Conservation (phyloP, 2,329 filamentous ascomycete genomes). For the Cladosporium colombiae region DNA sequence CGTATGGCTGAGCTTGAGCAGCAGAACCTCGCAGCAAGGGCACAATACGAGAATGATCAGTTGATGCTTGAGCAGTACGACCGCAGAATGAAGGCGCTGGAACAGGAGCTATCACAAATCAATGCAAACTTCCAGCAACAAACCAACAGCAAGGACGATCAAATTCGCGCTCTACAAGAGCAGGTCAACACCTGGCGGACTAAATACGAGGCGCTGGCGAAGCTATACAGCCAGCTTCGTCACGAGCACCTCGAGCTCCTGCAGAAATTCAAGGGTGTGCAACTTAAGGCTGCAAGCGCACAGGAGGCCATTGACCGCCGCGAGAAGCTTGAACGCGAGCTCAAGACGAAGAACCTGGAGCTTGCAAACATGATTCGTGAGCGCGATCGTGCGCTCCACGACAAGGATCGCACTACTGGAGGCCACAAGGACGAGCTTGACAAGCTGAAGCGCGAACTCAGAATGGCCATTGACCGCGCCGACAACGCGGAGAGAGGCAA, state of each 20-base stretch:
- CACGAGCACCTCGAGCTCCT: conserved; percentile 93
- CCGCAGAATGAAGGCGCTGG: conserved; percentile 84
- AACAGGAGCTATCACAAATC: conserved; percentile 80
- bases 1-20: conserved; percentile 93
- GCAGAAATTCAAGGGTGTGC: conserved; percentile 93
- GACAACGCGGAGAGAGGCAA: conserved; percentile 92
- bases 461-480: conserved; percentile 85
- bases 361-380: conserved; percentile 98
- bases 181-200: conserved; percentile 97
- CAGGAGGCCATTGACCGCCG: conserved; percentile 94
- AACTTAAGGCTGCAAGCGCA: conserved; percentile 93
- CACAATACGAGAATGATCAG: conserved; percentile 96
- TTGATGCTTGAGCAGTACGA: conserved; percentile 97
- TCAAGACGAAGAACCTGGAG: conserved; percentile 99
- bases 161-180: conserved; percentile 88
- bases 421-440: conserved; percentile 91
- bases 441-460: conserved; percentile 89
- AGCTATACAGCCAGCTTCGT: conserved; percentile 93
- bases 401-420: conserved; percentile 83
- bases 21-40: conserved; percentile 89
- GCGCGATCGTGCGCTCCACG: conserved; percentile 87
- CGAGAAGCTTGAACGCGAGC: conserved; percentile 93
- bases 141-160: conserved; percentile 85
- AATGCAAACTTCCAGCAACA: conserved; percentile 84
- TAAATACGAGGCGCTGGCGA: conserved; percentile 95